These are phyloP conservation scores for Solanum arcanum DNA, from an alignment of 257 asterid genomes.

Conservation along the genomic window DNA sequence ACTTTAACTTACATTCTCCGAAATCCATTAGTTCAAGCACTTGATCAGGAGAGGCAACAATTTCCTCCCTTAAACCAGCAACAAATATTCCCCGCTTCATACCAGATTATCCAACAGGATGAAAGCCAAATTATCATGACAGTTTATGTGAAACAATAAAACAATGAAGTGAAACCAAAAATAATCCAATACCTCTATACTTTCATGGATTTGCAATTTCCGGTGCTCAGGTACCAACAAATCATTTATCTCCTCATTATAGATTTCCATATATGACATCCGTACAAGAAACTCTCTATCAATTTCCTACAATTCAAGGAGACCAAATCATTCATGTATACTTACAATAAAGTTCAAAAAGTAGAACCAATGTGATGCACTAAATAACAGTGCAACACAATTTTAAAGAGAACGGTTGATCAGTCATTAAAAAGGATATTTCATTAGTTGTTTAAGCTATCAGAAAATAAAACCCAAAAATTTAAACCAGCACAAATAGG, in stretches of 20 bases:
- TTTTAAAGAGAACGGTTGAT: not conserved
- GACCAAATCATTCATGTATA: not conserved
- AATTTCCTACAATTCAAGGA: slow-evolving; percentile 33
- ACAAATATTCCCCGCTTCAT: slow-evolving; percentile 91
- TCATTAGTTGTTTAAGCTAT: not conserved
- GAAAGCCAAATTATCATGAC: not conserved
- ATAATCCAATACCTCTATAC: slow-evolving; percentile 54
- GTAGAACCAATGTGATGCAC: not conserved
- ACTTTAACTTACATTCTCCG: slow-evolving; percentile 69
- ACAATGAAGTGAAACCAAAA: not conserved
- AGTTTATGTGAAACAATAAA: not conserved
- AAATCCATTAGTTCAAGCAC: slow-evolving; percentile 75
- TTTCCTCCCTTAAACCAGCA: slow-evolving; percentile 92
- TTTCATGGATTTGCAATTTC: slow-evolving; percentile 86
- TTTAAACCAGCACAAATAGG: not conserved
- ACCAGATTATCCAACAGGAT: not conserved
- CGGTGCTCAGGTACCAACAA: slow-evolving; percentile 91
- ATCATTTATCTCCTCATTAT: slow-evolving; percentile 95
- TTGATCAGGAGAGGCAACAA: slow-evolving; percentile 87
- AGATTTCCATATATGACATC: slow-evolving; percentile 97
- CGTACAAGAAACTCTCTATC: slow-evolving; percentile 84
- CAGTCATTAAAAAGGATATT: not conserved
- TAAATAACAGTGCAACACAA: not conserved
- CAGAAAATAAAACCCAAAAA: not conserved
- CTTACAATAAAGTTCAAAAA: not conserved